These are phyloP conservation scores for Microsporum audouinii DNA, from an alignment of 2,329 filamentous ascomycete species.

Conservation along the genomic window DNA sequence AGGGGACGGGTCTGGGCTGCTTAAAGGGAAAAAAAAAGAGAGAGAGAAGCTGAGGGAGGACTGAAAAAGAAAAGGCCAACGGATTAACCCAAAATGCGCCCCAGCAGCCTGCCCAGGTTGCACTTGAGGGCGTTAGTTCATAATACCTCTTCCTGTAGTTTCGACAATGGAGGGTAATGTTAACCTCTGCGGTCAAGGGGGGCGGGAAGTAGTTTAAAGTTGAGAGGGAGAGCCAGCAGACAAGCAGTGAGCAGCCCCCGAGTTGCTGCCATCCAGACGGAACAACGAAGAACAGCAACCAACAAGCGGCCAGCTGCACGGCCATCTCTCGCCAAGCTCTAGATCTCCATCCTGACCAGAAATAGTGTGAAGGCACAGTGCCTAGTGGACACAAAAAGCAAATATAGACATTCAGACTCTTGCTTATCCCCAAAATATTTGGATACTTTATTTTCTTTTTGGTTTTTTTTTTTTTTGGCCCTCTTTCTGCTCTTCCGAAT, in stretches of 20 bases:
- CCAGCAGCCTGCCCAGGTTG: background rate
- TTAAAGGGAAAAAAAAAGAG: background rate
- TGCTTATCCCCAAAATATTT: background rate
- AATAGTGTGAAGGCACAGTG: background rate
- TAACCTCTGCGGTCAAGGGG: background rate
- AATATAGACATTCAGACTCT: background rate
- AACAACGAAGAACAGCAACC: background rate
- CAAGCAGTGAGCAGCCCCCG: background rate
- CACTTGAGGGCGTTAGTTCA: background rate
- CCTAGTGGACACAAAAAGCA: background rate
- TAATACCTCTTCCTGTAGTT: background rate
- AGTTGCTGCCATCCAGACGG: background rate
- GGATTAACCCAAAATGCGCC: background rate
- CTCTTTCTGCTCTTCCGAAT: background rate
- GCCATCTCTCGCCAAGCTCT: background rate
- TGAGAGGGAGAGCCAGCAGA: background rate
- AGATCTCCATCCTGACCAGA: background rate
- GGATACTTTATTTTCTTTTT: background rate
- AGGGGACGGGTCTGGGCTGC: background rate
- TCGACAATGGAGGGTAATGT: background rate
- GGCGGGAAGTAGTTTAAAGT: background rate
- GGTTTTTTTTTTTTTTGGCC: background rate
- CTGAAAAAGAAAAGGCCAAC: background rate
- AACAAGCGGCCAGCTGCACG: background rate
- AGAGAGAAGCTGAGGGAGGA: background rate